Evolutionary conservation across 106 monocot genomes (phyloP), one percentile per base, ranked within the genome.

Genomic region (Xerophyta viscosa): DNA sequence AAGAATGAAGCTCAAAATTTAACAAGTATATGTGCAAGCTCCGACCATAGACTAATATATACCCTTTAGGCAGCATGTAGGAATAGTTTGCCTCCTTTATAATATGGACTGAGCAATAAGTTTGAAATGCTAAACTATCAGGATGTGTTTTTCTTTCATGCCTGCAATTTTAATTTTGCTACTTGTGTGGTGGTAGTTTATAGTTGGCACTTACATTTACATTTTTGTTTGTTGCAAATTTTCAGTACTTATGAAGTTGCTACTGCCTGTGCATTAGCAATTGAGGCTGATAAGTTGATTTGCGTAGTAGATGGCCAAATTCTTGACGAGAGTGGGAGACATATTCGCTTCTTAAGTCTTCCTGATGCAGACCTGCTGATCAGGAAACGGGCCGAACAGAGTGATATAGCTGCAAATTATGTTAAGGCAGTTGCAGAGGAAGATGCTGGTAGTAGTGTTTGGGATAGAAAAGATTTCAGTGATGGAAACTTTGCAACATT

Each of bases 221-320:
- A 31, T 63, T n/a, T 47, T 18, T 30, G 8, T 27, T 26, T 60
- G 50, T 33, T 52, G 15, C 3, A 58, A 53, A 37, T 19, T 57
- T 60, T 48, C 87, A 94, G 93, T 63, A 88, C 80, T 26, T 94
- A 88, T 63, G 92, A 93, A 71, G 92, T 93, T 61, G 92, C 83
- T 41, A 93, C 92, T 49, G 92, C 92, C 33, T 87, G 87, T 66
- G 87, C 92, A 0, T 61, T 93, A 56, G 79, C 92, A 10, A 66
- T 93, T 47, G 56, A 87, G 57, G 92, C 92, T 31, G 87, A 93
- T 61, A 93, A 93, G 66, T 45, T 93, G 31, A 93, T 93, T 26
- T 93, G 87, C 71, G 75, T 93, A 58, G 60, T 82, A 22, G 92
- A 93, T 56, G 92, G 87, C 22, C 77, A 71, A 25, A 93, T 93